Base-by-base conservation (phyloP, 495 filamentous ascomycete genomes). In the Bathelium albidoporum region DNA sequence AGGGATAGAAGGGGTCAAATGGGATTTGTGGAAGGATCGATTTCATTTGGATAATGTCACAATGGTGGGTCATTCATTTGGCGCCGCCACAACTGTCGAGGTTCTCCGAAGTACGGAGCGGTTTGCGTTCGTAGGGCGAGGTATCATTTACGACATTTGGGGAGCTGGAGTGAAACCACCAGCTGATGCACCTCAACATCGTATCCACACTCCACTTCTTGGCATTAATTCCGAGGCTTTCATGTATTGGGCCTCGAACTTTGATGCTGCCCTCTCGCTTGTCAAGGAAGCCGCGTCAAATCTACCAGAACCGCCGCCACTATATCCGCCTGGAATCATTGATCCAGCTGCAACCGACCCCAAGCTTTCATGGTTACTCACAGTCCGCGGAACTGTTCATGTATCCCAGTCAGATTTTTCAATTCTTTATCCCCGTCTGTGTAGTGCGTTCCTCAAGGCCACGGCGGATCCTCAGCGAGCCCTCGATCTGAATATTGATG, bases 211-310 rank as follows among this genome's bases (percentile, higher is more conserved):
- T 31, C 83, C 82, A 20, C 68, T 86, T 14, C 71, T 85, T 16
- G 80, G 77, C 20, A 79, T 87, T 71, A 85, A 84, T 64, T 81
- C 78, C 16, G 82, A 86, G 71, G 84, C 81, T 3, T 85, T 84
- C 70, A 82, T 82, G 74, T 80, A 85, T 70, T 85, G 83, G 83
- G 75, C 76, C 32, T 75, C 78, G 18, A 86, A 84, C 66, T 82
- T 82, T 64, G 70, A 78, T 34, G 74, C 78, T 41, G 73, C 85
- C 26, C 71, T 77, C 65, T 66, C 71, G 14, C 69, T 85, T 11
- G 80, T 79, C 67, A 69, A 75, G 22, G 81, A 85, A 71, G 79
- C 81, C 2, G 49, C 49, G 22, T 55, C 49, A 9, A 26, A 29
- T 24, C 22, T 28, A 29, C 4, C 49, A n/a, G 12, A 12, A 29